Conservation (phyloP, 805 yeast genomes). For the Clavispora carvajalis region DNA sequence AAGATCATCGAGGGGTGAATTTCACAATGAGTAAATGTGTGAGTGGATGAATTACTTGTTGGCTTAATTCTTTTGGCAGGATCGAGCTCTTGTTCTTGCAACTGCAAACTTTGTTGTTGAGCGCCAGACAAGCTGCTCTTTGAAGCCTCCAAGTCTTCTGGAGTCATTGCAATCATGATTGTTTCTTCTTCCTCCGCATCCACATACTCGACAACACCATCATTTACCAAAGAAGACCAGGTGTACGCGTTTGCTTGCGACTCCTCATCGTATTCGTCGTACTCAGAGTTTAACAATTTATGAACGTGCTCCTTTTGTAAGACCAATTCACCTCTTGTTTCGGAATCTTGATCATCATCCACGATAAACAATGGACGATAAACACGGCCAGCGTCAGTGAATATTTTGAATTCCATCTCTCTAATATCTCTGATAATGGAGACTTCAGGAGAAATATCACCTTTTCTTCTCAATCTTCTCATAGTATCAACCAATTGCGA, state of each 20-base stretch:
- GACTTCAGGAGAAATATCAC: constrained; percentile 94
- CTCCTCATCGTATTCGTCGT: constrained; percentile 55
- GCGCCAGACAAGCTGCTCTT: constrained; percentile 37
- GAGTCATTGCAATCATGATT: constrained; percentile 97
- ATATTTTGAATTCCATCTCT: constrained; percentile 91
- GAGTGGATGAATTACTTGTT: constrained; percentile 44
- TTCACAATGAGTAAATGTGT: constrained; percentile 97
- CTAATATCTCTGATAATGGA: constrained; percentile 95
- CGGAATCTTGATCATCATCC: constrained; percentile 72
- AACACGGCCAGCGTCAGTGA: constrained; percentile 98
- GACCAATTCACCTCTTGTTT: constrained; percentile 68
- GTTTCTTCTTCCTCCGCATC: constrained; percentile 99
- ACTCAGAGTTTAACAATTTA: constrained; percentile 56
- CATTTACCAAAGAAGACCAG: constrained; percentile 78
- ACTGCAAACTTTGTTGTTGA: constrained; percentile 39
- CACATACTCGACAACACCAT: constrained; percentile 91
- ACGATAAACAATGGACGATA: constrained; percentile 95
- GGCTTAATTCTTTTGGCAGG: constrained; percentile 87
- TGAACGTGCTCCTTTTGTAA: constrained; percentile 81
- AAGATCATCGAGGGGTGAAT: constrained; percentile 98
- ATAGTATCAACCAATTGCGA: constrained; percentile 86
- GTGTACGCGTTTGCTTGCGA: constrained; percentile 53
- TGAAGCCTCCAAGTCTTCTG: constrained; percentile 83
- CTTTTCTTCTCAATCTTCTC: constrained; percentile 87
- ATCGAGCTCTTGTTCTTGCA: constrained; percentile 47